phyloP scores from a whole-genome alignment of 805 yeast species.

The Candida pseudoglaebosa region DNA sequence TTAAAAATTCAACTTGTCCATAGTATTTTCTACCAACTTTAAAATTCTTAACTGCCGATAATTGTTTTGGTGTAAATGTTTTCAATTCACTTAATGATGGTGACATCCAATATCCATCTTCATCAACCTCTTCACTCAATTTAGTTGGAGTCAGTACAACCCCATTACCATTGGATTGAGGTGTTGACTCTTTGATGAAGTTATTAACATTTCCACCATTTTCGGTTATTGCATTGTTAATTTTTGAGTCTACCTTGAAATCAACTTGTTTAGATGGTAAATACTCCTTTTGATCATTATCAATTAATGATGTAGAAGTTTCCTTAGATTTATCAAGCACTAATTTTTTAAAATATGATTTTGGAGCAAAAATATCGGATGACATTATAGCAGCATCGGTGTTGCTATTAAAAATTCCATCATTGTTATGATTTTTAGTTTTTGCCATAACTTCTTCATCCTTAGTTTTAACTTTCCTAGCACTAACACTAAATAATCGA shows the following conservation, averaged over 20 bases:
- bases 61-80: slow-evolving; percentile 55
- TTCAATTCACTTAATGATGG: slow-evolving; percentile 69
- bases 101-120: slow-evolving; percentile 81
- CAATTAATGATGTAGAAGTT: slow-evolving; percentile 6
- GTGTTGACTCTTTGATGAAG: background rate
- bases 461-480: slow-evolving; percentile 13
- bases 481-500: slow-evolving; percentile 41
- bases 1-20: slow-evolving; percentile 73
- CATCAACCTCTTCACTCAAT: slow-evolving; percentile 40
- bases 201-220: background rate
- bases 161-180: background rate
- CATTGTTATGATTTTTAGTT: slow-evolving; percentile 4
- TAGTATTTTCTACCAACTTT: slow-evolving; percentile 73
- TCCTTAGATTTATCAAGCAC: slow-evolving; percentile 45
- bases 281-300: slow-evolving; percentile 6
- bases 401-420: slow-evolving; percentile 31
- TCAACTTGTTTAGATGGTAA: slow-evolving; percentile 16
- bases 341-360: slow-evolving; percentile 49
- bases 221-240: slow-evolving; percentile 1
- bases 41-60: slow-evolving; percentile 60
- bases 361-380: slow-evolving; percentile 69
- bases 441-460: slow-evolving; percentile 7
- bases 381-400: slow-evolving; percentile 68
- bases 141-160: background rate
- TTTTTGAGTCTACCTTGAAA: slow-evolving; percentile 10